A percentile compares a stretch with the other conserved stretches of the same genome.
Conservation (phyloP, 169 alveolate species). For the Plasmodium adleri region DNA sequence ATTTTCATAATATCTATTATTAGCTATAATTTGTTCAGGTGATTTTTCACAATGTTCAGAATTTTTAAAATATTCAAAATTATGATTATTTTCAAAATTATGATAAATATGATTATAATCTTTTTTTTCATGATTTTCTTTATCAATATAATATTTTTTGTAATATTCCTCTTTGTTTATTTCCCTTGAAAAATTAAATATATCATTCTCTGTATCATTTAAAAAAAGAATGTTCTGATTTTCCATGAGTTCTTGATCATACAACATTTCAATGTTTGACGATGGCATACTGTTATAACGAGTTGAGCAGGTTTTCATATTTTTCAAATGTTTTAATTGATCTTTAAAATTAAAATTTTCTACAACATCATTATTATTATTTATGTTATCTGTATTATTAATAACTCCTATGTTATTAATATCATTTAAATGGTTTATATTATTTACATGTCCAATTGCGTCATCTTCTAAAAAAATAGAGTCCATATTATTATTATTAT, state of each 20-base stretch:
- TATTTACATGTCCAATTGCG: no score
- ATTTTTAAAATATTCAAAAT: slow-evolving; percentile 4
- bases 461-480: no score
- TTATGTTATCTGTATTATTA: not conserved
- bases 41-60: not conserved
- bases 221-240: slow-evolving; percentile 21
- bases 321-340: not conserved
- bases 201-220: not conserved
- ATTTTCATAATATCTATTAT: not conserved
- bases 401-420: no score
- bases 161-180: not conserved
- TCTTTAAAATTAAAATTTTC: slow-evolving; percentile 21
- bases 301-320: slow-evolving; percentile 33
- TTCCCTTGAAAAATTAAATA: no score
- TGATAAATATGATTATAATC: no score
- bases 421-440: no score
- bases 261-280: not conserved
- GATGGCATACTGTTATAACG: slow-evolving; percentile 2
- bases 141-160: no score
- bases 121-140: no score
- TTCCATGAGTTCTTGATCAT: not conserved
- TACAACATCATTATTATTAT: slow-evolving; percentile 9
- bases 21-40: slow-evolving; percentile 19
- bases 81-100: not conserved
- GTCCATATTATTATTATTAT: no score